These are phyloP conservation scores for Xeromyces bisporus DNA, from an alignment of 495 filamentous ascomycete genomes.

Conservation along the genomic window DNA sequence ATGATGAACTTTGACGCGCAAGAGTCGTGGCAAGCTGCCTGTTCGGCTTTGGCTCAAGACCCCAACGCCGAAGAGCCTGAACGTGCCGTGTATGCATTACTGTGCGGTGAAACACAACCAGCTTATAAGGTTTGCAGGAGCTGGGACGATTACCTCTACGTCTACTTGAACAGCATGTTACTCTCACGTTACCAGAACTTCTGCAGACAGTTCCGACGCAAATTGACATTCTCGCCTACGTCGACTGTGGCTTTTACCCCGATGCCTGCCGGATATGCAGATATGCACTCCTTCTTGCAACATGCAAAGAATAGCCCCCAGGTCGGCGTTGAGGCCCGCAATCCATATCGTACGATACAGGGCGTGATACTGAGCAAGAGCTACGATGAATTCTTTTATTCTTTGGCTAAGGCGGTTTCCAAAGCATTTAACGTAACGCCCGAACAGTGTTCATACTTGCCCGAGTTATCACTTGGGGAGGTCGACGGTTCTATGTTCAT, in stretches of 20 bases:
- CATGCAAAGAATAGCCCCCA: constrained; percentile 20
- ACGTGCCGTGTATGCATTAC: constrained; percentile 71
- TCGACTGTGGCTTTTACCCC: constrained; percentile 19
- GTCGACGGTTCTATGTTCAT: constrained; percentile 23
- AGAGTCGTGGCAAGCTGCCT: constrained; percentile 63
- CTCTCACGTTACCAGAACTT: constrained; percentile 33
- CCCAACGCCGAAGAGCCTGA: constrained; percentile 59
- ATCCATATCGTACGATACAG: constrained; percentile 30
- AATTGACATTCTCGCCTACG: constrained; percentile 21
- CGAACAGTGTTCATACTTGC: constrained; percentile 14
- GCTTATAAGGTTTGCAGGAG: constrained; percentile 58
- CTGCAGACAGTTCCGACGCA: constrained; percentile 28
- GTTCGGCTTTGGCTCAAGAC: constrained; percentile 54
- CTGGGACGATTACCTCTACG: constrained; percentile 88
- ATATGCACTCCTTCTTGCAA: constrained; percentile 23
- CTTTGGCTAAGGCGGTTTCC: constrained; percentile 23
- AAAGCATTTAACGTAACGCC: constrained; percentile 11
- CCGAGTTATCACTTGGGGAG: constrained; percentile 10
- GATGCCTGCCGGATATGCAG: constrained; percentile 22
- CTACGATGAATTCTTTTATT: constrained; percentile 21
- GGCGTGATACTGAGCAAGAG: constrained; percentile 28
- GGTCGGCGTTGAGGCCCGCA: constrained; percentile 22
- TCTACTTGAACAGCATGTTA: constrained; percentile 69
- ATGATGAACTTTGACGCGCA: constrained; percentile 33
- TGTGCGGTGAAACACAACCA: constrained; percentile 65